phyloP scores from a whole-genome alignment of 2,329 filamentous ascomycete genomes.

The Neospermospora avenae region DNA sequence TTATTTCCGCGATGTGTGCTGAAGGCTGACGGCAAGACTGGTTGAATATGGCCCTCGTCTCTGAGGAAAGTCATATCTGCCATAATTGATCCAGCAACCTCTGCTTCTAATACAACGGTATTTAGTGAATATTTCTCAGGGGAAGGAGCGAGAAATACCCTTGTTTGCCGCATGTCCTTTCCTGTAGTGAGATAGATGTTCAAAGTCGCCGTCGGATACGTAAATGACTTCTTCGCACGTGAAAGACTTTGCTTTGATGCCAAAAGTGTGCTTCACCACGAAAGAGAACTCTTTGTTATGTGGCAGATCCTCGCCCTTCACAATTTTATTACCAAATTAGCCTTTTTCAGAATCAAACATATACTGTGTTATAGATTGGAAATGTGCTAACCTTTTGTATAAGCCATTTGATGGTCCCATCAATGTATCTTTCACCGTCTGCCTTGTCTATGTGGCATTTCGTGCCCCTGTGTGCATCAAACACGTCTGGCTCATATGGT shows the following conservation, averaged over 20 bases:
- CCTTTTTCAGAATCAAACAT: too few species aligned
- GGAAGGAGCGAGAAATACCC: not conserved
- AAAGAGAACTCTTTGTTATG: too few species aligned
- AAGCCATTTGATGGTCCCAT: not conserved
- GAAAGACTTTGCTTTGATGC: not conserved
- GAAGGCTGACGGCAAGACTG: not conserved
- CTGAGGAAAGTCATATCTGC: slow-evolving; percentile 23
- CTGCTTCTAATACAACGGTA: slow-evolving; percentile 14
- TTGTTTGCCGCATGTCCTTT: slow-evolving; percentile 8
- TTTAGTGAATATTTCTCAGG: not conserved
- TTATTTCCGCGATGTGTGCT: not conserved
- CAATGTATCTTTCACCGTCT: not conserved
- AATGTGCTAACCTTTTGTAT: not conserved
- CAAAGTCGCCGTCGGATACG: slow-evolving; percentile 16
- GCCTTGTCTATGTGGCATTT: not conserved
- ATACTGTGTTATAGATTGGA: not conserved
- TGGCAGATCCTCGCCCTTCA: too few species aligned
- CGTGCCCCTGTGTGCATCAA: too few species aligned
- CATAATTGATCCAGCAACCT: slow-evolving; percentile 14
- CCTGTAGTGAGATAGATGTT: slow-evolving; percentile 13
- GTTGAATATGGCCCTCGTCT: slow-evolving; percentile 11
- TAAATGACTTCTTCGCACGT: slow-evolving; percentile 22
- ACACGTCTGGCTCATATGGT: not conserved
- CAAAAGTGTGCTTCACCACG: not conserved
- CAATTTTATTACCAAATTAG: too few species aligned